Conservation (phyloP, 1,284 basidiomycete species). For the Ganoderma boninense region DNA sequence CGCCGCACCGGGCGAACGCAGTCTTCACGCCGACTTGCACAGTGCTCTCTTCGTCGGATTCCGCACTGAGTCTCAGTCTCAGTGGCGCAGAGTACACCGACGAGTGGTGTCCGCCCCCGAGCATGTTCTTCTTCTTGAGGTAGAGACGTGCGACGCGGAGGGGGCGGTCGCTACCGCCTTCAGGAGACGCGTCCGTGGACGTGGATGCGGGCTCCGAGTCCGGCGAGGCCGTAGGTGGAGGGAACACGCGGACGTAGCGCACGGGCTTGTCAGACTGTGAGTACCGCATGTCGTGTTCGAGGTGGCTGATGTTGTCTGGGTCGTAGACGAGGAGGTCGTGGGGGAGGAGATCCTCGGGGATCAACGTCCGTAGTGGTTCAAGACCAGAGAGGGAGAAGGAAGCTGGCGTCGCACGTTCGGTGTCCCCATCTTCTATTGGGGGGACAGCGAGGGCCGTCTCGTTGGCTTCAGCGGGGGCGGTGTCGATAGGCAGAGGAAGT, state of each 20-base stretch:
- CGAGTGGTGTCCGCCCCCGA: constrained; percentile 46
- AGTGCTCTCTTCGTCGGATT: constrained; percentile 29
- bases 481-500: not conserved
- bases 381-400: constrained; percentile 21
- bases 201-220: not conserved
- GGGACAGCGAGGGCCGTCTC: no score
- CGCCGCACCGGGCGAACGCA: constrained; percentile 24
- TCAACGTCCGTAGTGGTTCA: constrained; percentile 38
- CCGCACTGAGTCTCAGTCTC: constrained; percentile 37
- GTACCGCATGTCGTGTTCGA: not conserved
- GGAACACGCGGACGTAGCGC: constrained; percentile 35
- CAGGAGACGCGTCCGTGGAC: not conserved
- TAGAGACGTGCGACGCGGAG: constrained; percentile 35
- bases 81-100: constrained; percentile 42
- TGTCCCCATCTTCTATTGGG: not conserved
- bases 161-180: not conserved
- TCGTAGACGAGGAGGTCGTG: constrained; percentile 43
- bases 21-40: constrained; percentile 45
- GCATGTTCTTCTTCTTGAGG: constrained; percentile 35
- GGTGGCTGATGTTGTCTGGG: constrained; percentile 15
- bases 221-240: constrained; percentile 4
- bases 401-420: not conserved
- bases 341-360: constrained; percentile 40
- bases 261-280: not conserved
- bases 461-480: not conserved